Evolutionary conservation across 495 filamentous ascomycete genomes (phyloP).

Genomic region (Aspergillus diversus): DNA sequence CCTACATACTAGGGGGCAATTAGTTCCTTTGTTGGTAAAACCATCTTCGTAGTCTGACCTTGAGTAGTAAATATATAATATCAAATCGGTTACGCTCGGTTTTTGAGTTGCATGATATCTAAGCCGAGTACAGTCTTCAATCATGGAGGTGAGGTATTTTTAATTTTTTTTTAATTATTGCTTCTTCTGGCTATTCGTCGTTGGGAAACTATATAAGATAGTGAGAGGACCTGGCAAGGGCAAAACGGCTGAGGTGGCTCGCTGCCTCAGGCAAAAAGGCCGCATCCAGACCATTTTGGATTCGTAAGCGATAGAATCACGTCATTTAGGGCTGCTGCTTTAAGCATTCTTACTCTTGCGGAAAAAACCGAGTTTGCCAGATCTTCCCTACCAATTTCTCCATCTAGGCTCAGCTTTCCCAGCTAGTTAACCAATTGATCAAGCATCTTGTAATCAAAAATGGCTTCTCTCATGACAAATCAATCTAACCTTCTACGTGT

Average conservation of each 20-base stretch:
- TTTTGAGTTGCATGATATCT: too few species aligned
- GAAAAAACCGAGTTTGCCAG: conserved; percentile 6
- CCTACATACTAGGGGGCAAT: too few species aligned
- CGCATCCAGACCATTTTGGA: conserved; percentile 28
- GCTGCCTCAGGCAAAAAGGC: conserved; percentile 19
- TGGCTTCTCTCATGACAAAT: conserved; percentile 27
- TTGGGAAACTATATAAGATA: too few species aligned
- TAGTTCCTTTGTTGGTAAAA: too few species aligned
- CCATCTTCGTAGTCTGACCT: too few species aligned
- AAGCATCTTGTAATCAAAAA: conserved; percentile 16
- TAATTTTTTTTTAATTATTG: too few species aligned
- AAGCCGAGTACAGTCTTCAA: too few species aligned
- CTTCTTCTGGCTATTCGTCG: too few species aligned
- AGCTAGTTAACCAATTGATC: conserved; percentile 16
- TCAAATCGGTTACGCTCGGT: too few species aligned
- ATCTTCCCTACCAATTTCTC: conserved; percentile 10
- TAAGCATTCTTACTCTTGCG: conserved; percentile 12
- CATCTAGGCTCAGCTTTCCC: neutral
- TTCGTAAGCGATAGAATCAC: conserved; percentile 35
- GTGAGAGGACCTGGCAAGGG: too few species aligned
- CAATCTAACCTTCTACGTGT: conserved; percentile 20
- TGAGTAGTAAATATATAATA: too few species aligned
- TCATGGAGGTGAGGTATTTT: too few species aligned
- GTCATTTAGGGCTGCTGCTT: conserved; percentile 29
- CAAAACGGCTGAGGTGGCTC: neutral